Base-by-base conservation (phyloP, 1,284 basidiomycete genomes). In the Vanrija pseudolonga region DNA sequence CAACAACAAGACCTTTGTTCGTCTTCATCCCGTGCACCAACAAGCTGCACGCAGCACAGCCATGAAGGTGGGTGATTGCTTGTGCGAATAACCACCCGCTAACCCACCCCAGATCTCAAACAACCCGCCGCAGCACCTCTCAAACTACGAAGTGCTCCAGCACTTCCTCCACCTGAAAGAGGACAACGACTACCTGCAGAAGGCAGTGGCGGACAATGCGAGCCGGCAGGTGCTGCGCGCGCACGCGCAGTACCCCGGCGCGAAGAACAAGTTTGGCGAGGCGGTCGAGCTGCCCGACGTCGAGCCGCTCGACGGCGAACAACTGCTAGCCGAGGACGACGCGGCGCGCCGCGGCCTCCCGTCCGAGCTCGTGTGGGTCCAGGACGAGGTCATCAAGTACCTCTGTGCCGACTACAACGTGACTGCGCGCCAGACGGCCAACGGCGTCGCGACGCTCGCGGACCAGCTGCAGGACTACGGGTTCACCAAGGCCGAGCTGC, bases 401-500 rank as follows among this genome's bases (percentile, higher is more conserved):
- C 84, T 97, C 24, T 73, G 71, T 43, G 61, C 66, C 14, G 63
- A 66, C 37, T 61, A 64, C 48, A 67, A 61, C 17, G 85, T 89
- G 5, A 87, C 85, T 0, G 73, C 78, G 0, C 73, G 79, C 15
- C 92, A 96, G 72, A 85, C 83, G 1, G 79, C 81, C 0, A 80
- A 83, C 40, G 81, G 83, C 14, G 84, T 96, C 50, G 74, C 81
- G 1, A 78, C 80, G 48, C 83, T 96, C 15, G 83, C 88, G 14
- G 82, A 84, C 57, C 77, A 78, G 37, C 82, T 96, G 12, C 81
- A 83, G 14, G 77, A 83, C 42, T 88, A 85, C 57, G 82, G 83
- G 9, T 78, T 97, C 57, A 94, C 91, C 0, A 95, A 94, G 67
- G 84, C 87, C 4, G 93, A 97, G 79, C 90, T 93, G 64, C 80